Evolutionary conservation across 192 early-diverging fungal species (phyloP).

Genomic region (Coemansia sp.): DNA sequence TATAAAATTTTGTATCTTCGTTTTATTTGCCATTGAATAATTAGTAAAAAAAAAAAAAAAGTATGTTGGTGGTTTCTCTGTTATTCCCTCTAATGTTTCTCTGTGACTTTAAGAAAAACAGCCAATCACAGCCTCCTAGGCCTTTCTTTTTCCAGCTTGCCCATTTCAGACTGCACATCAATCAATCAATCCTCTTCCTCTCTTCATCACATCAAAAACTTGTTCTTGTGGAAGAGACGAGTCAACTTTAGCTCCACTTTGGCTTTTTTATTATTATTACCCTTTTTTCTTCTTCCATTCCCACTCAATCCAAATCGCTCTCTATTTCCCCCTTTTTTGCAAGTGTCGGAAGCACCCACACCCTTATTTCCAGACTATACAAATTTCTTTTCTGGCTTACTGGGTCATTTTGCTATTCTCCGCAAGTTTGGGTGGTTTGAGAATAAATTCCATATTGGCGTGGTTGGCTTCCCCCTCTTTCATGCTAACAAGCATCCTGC

Average conservation of each 20-base stretch:
- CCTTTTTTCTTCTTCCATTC: neutral
- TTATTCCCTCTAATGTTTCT: neutral
- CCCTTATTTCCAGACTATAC: neutral
- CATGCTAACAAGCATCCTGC: too few relatives aligned
- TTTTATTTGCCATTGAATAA: too few relatives aligned
- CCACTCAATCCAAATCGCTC: neutral
- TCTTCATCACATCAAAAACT: too few relatives aligned
- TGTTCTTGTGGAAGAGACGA: neutral
- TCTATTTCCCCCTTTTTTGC: neutral
- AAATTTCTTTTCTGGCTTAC: neutral
- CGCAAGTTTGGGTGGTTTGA: constrained; percentile 2
- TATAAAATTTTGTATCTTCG: too few relatives aligned
- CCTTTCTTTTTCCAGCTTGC: neutral
- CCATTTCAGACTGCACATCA: too few relatives aligned
- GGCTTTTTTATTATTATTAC: constrained; percentile 13
- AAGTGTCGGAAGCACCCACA: too few relatives aligned
- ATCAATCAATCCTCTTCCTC: too few relatives aligned
- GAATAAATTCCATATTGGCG: neutral
- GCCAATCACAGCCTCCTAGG: neutral
- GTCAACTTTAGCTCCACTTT: constrained; percentile 13
- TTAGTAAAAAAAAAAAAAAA: too few relatives aligned
- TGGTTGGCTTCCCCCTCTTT: too few relatives aligned
- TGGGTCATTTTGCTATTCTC: neutral
- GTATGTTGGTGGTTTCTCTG: too few relatives aligned
- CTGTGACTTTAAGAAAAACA: neutral